Base-by-base conservation (phyloP, 441 rosid genomes). In the Pelargonium fulgidum region DNA sequence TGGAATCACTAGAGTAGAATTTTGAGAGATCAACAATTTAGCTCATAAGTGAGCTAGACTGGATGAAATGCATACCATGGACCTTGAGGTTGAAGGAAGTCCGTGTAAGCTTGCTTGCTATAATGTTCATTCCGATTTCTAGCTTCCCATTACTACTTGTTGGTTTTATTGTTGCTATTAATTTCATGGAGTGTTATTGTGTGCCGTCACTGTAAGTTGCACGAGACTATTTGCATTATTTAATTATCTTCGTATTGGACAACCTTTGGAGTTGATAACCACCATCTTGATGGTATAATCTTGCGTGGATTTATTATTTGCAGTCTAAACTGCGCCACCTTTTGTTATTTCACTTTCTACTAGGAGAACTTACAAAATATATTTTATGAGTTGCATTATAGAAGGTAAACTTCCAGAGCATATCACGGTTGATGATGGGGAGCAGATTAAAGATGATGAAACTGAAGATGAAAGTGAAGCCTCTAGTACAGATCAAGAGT, bases 401-500 rank as follows among this genome's bases (percentile, higher is more conserved):
- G 81, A 69, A 62, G 72, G 70, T 73, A 73, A 33, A 48, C 33
- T 66, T 68, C 71, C 66, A 62, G 79, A 73, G 44, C 65, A 64
- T 54, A 67, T 26, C 36, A 67, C 44, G 5, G 45, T 42, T 61
- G 50, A 41, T 58, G 68, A 7, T 66, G 72, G 61, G 70, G 68
- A 74, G 45, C 71, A 69, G 71, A 74, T 58, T 75, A 81, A 75
- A 72, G 78, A 78, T 76, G 73, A 62, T 68, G 84, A 77, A 66
- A 76, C 75, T 66, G 91, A 82, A 61, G 80, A 79, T 71, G 87
- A 79, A 67, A 63, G 56, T 9, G 80, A 77, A 45, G 81, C 70
- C 63, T 79, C 65, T 69, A 86, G 87, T 68, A 47, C 85, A 12
- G 86, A 85, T 67, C 79, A 80, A 73, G 92, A 85, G 65, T 77